Evolutionary conservation across 1,284 basidiomycete species (phyloP).

Genomic region (Pseudozyma thailandica): DNA sequence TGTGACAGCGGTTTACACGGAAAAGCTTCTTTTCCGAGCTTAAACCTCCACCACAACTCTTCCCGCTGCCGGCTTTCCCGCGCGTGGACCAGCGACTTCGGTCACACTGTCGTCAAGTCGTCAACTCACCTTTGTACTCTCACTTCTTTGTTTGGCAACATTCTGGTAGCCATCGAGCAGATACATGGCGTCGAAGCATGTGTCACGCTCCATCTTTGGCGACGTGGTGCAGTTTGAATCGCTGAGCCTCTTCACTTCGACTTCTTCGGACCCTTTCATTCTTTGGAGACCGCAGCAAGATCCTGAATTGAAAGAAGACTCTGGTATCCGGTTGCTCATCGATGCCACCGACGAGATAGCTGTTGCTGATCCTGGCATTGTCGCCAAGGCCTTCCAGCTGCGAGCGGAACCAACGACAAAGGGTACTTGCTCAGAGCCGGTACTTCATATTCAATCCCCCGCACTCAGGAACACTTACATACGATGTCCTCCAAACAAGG

Average conservation of each 20-base stretch:
- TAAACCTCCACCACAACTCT: slow-evolving; percentile 6
- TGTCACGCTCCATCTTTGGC: slow-evolving; percentile 68
- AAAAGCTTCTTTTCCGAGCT: background rate
- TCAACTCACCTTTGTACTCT: background rate
- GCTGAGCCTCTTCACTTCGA: slow-evolving; percentile 82
- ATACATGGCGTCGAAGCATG: slow-evolving; percentile 2
- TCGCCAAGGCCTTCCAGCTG: slow-evolving; percentile 7
- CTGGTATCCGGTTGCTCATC: slow-evolving; percentile 75
- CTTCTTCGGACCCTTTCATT: slow-evolving; percentile 75
- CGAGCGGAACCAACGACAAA: background rate
- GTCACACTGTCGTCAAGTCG: background rate
- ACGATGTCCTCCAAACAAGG: slow-evolving; percentile 70
- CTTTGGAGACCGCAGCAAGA: slow-evolving; percentile 75
- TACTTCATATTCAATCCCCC: slow-evolving; percentile 85
- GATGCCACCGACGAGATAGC: slow-evolving; percentile 73
- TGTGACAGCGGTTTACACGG: background rate
- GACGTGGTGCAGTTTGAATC: slow-evolving; percentile 75
- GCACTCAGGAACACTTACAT: slow-evolving; percentile 77
- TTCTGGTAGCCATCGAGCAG: background rate
- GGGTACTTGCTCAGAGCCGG: slow-evolving; percentile 71
- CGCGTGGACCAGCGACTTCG: background rate
- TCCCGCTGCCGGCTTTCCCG: background rate
- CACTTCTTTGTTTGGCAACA: background rate
- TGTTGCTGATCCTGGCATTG: slow-evolving; percentile 33
- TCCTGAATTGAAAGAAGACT: slow-evolving; percentile 73